A percentile compares a stretch with the other conserved stretches of the same genome.
Conservation (phyloP, 2,329 filamentous ascomycete species). For the Ceratocystis huliohia region DNA sequence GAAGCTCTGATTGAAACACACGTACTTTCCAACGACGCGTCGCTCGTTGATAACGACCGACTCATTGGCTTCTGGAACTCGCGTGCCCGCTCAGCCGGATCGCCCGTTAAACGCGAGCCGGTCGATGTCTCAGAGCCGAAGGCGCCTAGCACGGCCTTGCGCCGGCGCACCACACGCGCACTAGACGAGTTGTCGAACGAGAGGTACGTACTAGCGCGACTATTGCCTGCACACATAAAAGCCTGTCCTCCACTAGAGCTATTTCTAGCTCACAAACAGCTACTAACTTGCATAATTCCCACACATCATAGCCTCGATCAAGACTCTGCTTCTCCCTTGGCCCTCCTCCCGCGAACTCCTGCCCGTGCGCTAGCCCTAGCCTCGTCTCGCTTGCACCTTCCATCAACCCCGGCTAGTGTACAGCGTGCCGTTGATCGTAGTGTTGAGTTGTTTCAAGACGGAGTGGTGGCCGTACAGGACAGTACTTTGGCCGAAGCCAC, state of each 20-base stretch:
- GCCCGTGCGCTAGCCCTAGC: constrained; percentile 42
- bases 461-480: constrained; percentile 49
- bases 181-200: constrained; percentile 34
- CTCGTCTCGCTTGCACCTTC: constrained; percentile 53
- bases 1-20: constrained; percentile 61
- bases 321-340: background rate
- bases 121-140: constrained; percentile 32
- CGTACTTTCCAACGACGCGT: constrained; percentile 54
- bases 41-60: constrained; percentile 48
- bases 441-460: constrained; percentile 50
- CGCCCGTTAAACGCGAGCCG: constrained; percentile 47
- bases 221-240: background rate
- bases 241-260: background rate
- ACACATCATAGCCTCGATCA: background rate
- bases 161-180: constrained; percentile 35
- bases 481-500: constrained; percentile 55
- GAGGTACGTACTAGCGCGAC: constrained; percentile 25
- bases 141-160: constrained; percentile 27
- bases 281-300: background rate
- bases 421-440: constrained; percentile 63
- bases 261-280: background rate
- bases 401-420: constrained; percentile 67
- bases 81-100: constrained; percentile 46
- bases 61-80: constrained; percentile 66
- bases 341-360: constrained; percentile 24